phyloP scores from a whole-genome alignment of 1,284 basidiomycete species.

The Malassezia arunalokei region DNA sequence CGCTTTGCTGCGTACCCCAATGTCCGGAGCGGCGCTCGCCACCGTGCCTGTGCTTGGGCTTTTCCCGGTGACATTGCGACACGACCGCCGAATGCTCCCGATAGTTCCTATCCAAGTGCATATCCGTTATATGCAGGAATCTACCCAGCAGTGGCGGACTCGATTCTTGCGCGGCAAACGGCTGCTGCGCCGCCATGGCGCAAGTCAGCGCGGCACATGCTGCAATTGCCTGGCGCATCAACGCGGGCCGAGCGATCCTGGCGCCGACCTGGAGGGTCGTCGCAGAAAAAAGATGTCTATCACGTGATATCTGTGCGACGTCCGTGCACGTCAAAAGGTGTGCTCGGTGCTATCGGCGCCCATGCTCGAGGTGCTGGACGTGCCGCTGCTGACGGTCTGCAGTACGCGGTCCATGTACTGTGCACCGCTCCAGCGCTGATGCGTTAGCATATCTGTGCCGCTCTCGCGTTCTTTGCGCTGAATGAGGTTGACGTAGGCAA shows the following conservation, averaged over 20 bases:
- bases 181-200: constrained; percentile 2
- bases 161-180: neutral
- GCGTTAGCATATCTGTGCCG: constrained; percentile 41
- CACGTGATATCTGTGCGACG: too few relatives aligned
- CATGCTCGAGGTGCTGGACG: constrained; percentile 34
- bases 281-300: too few relatives aligned
- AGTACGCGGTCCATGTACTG: constrained; percentile 41
- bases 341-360: constrained; percentile 20
- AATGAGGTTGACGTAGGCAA: constrained; percentile 41
- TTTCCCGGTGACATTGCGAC: constrained; percentile 24
- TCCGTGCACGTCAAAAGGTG: neutral
- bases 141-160: constrained; percentile 54
- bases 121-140: constrained; percentile 66
- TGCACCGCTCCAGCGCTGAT: constrained; percentile 44
- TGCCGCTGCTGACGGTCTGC: constrained; percentile 38
- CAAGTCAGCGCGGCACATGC: neutral
- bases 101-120: constrained; percentile 64
- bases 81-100: constrained; percentile 49
- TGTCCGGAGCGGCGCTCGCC: constrained; percentile 35
- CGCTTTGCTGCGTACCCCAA: constrained; percentile 51
- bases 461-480: constrained; percentile 44
- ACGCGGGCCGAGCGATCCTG: neutral
- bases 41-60: constrained; percentile 27
- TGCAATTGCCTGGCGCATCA: neutral
- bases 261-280: neutral